These are phyloP conservation scores for Pyricularia pennisetigena DNA, from an alignment of 2,329 filamentous ascomycete species.

Conservation along the genomic window DNA sequence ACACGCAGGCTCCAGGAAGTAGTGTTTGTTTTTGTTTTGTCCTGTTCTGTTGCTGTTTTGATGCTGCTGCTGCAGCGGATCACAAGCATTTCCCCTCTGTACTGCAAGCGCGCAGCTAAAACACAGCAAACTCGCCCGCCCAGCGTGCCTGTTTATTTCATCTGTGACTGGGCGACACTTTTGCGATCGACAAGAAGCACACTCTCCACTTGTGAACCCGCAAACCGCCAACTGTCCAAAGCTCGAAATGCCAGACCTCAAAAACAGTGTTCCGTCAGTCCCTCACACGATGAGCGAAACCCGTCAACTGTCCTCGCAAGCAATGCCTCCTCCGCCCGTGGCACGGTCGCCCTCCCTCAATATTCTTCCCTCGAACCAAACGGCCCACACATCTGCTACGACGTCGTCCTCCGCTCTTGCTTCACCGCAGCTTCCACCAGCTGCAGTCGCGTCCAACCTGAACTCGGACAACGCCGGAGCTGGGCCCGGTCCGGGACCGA, in stretches of 20 bases:
- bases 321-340: constrained; percentile 27
- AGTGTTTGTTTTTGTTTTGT: background rate
- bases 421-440: constrained; percentile 19
- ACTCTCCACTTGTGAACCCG: background rate
- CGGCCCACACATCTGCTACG: constrained; percentile 5
- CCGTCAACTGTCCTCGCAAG: constrained; percentile 28
- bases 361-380: constrained; percentile 46
- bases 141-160: background rate
- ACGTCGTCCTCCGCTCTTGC: constrained; percentile 21
- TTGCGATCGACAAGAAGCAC: background rate
- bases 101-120: background rate
- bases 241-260: constrained; percentile 42
- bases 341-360: constrained; percentile 36
- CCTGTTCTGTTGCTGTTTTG: background rate
- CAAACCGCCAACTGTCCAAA: background rate
- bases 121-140: background rate
- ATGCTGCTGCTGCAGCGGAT: background rate
- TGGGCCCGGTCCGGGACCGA: constrained; percentile 54
- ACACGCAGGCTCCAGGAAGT: background rate
- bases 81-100: background rate
- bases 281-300: constrained; percentile 32
- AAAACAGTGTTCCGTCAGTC: constrained; percentile 43
- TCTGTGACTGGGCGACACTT: background rate
- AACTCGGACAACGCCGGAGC: constrained; percentile 32
- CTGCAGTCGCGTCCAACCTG: constrained; percentile 8